These are phyloP conservation scores for Zangia roseola DNA, from an alignment of 768 basidiomycete genomes.

Conservation along the genomic window DNA sequence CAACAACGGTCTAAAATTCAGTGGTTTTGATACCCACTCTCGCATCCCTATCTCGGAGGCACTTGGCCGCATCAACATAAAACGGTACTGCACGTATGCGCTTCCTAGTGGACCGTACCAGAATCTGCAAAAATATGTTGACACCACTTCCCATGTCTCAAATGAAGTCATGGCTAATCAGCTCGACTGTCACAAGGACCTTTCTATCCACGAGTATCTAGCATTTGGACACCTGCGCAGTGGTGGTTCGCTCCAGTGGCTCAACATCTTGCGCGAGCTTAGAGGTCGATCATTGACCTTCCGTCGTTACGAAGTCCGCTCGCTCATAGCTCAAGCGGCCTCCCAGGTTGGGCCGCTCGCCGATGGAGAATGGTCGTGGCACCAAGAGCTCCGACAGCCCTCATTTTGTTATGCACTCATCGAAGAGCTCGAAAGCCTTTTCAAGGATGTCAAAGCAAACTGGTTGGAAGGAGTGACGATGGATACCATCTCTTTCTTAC, in stretches of 20 bases:
- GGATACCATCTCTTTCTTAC: slow-evolving; percentile 34
- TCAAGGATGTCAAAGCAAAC: slow-evolving; percentile 38
- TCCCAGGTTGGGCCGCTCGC: slow-evolving; percentile 41
- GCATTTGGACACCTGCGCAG: slow-evolving; percentile 46
- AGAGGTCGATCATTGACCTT: slow-evolving; percentile 39
- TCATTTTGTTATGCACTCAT: slow-evolving; percentile 40
- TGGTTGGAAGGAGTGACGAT: slow-evolving; percentile 39
- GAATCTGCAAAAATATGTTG: slow-evolving; percentile 38
- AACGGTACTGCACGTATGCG: slow-evolving; percentile 29
- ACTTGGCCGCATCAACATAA: slow-evolving; percentile 15
- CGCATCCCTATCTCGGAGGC: slow-evolving; percentile 13
- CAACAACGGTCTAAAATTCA: slow-evolving; percentile 34
- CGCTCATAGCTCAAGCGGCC: slow-evolving; percentile 42
- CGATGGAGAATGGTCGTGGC: slow-evolving; percentile 34
- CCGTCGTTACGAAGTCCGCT: slow-evolving; percentile 38
- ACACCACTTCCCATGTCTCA: slow-evolving; percentile 36
- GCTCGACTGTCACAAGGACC: slow-evolving; percentile 35
- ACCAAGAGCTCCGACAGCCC: slow-evolving; percentile 33
- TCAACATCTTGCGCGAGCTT: slow-evolving; percentile 50
- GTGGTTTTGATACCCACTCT: slow-evolving; percentile 27
- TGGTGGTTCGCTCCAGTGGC: slow-evolving; percentile 47
- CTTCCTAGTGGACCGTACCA: slow-evolving; percentile 35
- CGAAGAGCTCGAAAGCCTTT: slow-evolving; percentile 32
- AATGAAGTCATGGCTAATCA: slow-evolving; percentile 47
- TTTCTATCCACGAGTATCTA: slow-evolving; percentile 46